These are phyloP conservation scores for Venturia pyrina DNA, from an alignment of 2,329 filamentous ascomycete genomes.

Conservation along the genomic window DNA sequence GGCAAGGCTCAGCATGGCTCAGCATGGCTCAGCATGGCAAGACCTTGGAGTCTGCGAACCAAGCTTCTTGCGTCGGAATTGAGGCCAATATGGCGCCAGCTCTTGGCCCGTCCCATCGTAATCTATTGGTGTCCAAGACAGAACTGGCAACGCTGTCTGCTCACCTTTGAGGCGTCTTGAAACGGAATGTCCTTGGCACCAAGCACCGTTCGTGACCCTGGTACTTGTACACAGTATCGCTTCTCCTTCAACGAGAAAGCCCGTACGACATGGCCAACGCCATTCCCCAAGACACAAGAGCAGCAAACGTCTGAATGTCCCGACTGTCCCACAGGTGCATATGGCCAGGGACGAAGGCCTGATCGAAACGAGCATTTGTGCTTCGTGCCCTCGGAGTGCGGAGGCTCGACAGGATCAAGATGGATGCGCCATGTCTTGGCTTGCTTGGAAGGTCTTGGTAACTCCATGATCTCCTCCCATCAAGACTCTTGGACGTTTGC, in stretches of 20 bases:
- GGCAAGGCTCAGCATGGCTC: no score
- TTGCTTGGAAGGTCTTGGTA: slow-evolving; percentile 5
- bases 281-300: neutral
- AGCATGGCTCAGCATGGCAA: neutral
- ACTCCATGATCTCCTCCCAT: neutral
- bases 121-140: neutral
- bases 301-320: neutral
- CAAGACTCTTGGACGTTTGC: slow-evolving; percentile 2
- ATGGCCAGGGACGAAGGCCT: no score
- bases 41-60: neutral
- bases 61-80: neutral
- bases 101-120: neutral
- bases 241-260: neutral
- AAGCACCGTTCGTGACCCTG: neutral
- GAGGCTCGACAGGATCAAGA: neutral
- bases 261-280: neutral
- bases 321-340: neutral
- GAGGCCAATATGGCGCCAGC: neutral
- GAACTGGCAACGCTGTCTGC: neutral
- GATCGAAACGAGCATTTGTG: neutral
- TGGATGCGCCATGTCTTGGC: slow-evolving; percentile 3
- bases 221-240: no score
- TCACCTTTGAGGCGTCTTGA: neutral
- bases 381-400: neutral
- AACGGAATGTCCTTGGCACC: neutral